Evolutionary conservation across 495 filamentous ascomycete species (phyloP).

Genomic region (Aspergillus wentii): DNA sequence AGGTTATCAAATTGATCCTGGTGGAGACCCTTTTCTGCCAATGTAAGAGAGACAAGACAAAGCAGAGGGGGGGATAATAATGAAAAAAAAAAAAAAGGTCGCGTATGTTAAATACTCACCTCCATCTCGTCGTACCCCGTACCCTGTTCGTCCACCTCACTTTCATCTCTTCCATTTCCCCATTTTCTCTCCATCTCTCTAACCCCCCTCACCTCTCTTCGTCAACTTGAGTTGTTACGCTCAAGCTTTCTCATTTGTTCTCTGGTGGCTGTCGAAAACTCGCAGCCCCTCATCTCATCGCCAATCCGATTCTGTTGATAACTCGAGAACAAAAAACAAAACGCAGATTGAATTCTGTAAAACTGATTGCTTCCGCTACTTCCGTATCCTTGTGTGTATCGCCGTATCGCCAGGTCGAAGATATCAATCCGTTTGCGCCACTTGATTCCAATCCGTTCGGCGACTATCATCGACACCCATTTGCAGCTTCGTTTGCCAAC

Average conservation of each 20-base stretch:
- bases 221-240: too few species aligned
- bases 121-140: background rate
- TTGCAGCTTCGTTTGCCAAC: conserved; percentile 9
- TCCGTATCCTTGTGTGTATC: conserved; percentile 14
- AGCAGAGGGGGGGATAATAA: background rate
- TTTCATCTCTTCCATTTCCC: background rate
- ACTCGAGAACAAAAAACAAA: conserved; percentile 8
- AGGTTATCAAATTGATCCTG: background rate
- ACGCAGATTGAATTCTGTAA: conserved; percentile 16
- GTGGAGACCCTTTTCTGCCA: conserved; percentile 1
- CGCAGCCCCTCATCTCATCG: conserved; percentile 3
- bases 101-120: conserved; percentile 2
- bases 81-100: background rate
- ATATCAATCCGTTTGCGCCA: conserved; percentile 7
- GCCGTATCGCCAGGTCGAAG: conserved; percentile 9
- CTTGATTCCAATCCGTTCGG: background rate
- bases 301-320: conserved; percentile 9
- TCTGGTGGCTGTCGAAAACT: background rate
- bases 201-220: conserved; percentile 1
- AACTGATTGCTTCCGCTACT: conserved; percentile 6
- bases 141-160: background rate
- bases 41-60: background rate
- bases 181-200: conserved; percentile 1
- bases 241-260: background rate
- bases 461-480: conserved; percentile 5